Percentiles rank a stretch among this genome's conserved stretches.
phyloP scores from a whole-genome alignment of 176 grass and related monocot genomes.

The Ensete glaucum region DNA sequence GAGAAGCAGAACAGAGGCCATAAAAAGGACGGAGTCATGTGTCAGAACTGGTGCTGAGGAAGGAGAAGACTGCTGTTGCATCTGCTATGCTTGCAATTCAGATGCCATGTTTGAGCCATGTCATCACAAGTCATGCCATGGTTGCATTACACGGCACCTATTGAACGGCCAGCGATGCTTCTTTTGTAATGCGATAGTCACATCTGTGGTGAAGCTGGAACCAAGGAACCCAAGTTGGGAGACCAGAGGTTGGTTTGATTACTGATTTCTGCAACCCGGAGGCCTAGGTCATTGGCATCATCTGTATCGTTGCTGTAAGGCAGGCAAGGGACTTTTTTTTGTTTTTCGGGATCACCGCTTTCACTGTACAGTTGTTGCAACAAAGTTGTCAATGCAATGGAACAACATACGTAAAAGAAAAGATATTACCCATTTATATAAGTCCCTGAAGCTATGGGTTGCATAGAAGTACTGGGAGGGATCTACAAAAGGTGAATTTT shows the following conservation, averaged over 20 bases:
- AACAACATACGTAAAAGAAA: constrained; percentile 1
- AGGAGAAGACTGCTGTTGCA: constrained; percentile 61
- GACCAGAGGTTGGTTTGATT: background rate
- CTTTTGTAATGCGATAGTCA: constrained; percentile 71
- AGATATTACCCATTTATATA: constrained; percentile 7
- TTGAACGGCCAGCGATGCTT: constrained; percentile 79
- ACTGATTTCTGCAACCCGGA: background rate
- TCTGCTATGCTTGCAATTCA: constrained; percentile 66
- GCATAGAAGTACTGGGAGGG: background rate
- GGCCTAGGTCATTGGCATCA: background rate
- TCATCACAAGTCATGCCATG: constrained; percentile 65
- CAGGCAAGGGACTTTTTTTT: background rate
- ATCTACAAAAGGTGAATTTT: constrained; percentile 18
- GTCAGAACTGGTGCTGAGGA: constrained; percentile 21
- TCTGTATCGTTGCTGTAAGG: background rate
- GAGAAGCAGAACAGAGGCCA: constrained; percentile 24
- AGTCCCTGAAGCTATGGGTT: constrained; percentile 3
- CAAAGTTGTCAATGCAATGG: constrained; percentile 12
- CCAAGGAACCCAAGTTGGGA: constrained; percentile 4
- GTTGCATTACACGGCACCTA: constrained; percentile 77
- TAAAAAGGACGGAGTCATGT: constrained; percentile 13
- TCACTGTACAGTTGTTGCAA: constrained; percentile 7
- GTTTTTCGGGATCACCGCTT: background rate
- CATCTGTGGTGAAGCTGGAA: constrained; percentile 33
- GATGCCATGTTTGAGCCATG: constrained; percentile 68